Conservation (phyloP, 345 rosid genomes). For the Populus alba region DNA sequence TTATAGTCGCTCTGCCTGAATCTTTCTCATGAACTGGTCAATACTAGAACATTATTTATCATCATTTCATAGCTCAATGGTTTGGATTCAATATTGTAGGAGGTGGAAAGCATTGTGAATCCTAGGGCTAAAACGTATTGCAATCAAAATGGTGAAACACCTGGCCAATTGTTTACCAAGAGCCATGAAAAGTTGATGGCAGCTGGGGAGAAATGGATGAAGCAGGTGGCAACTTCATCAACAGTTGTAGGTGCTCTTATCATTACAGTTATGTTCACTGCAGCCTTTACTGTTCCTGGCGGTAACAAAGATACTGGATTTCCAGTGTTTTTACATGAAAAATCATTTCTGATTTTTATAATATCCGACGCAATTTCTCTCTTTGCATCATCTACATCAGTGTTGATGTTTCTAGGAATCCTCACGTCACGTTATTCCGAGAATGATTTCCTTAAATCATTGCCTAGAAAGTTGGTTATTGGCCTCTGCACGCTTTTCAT, state of each 20-base stretch:
- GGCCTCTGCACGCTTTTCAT: slow-evolving; percentile 10
- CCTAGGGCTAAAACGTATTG: not conserved
- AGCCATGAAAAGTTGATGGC: not conserved
- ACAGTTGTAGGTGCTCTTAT: not conserved
- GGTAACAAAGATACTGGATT: not conserved
- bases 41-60: slow-evolving; percentile 4
- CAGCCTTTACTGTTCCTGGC: not conserved
- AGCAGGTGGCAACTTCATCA: not conserved
- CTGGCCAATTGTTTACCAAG: slow-evolving; percentile 4
- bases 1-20: not conserved
- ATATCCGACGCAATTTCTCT: not conserved
- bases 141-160: not conserved
- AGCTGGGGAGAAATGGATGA: not conserved
- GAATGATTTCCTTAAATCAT: too few relatives aligned
- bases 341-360: not conserved
- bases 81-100: not conserved
- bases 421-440: not conserved
- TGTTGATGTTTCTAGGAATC: not conserved
- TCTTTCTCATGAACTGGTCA: slow-evolving; percentile 3
- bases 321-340: not conserved
- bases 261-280: not conserved
- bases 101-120: not conserved
- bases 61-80: too few relatives aligned
- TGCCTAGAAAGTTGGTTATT: not conserved
- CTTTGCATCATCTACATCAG: not conserved